Base-by-base conservation (phyloP, 2,329 filamentous ascomycete genomes). In the Fusarium sulawesiense region DNA sequence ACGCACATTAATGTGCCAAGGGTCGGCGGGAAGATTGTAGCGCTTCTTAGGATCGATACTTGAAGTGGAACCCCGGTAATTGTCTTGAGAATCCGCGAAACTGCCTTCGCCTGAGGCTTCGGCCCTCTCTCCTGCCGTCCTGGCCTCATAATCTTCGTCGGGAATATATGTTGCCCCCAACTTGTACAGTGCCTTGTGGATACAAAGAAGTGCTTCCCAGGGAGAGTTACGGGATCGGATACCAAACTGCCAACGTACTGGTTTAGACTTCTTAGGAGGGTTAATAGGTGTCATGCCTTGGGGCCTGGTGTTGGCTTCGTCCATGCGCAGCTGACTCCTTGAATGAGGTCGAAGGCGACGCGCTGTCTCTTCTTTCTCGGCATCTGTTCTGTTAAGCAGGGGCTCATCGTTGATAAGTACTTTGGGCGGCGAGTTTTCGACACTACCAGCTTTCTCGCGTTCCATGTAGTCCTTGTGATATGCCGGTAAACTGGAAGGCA, bases 221-320 rank as follows among this genome's bases (percentile, higher is more conserved):
- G 96, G 96, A 59, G 93, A 92, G 76, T 98, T 99, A 50, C 96
- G 90, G 47, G 93, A 97, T 40, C 96, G 89, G 66, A 99, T 99
- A 60, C 96, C 96, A 78, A 99, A 99, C 78, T 99, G 96, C 96
- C 96, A 99, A 71, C 95, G 93, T 18, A 94, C 93, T 2, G 92
- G 92, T 76, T 93, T 94, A 7, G 86, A 82, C 79, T 93, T 94
- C 83, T 92, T 93, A 6, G 84, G 79, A 4, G 89, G 88, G 54
- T 85, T 81, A 49, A 90, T 86, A 1, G 88, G 88, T 4, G 89
- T 91, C 82, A 91, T 85, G 21, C 86, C 85, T 60, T 89, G 87
- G 6, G 89, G 89, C 40, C 88, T 84, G 69, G 82, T 87, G 76
- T 77, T 87, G 60, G 80, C 85, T 76, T 87, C 90, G 68, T 95